Percentiles rank a stretch among this genome's conserved stretches.
phyloP scores from a whole-genome alignment of 2,329 filamentous ascomycete genomes.

The Fusarium sambucinum region DNA sequence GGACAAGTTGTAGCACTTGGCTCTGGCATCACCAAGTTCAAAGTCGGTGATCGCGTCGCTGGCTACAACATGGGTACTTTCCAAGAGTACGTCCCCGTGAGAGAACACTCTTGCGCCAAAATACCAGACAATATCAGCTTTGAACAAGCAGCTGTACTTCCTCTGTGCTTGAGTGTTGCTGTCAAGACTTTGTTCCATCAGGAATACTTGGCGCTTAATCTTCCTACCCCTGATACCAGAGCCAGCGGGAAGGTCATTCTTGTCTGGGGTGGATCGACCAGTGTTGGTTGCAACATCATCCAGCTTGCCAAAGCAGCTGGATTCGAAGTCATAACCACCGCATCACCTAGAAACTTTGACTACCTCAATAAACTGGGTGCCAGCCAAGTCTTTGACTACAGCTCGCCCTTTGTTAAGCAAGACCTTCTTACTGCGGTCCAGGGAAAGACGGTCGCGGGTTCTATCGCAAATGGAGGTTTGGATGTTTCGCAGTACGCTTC shows the following conservation, averaged over 20 bases:
- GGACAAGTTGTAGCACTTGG: conserved; percentile 11
- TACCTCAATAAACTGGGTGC: conserved; percentile 20
- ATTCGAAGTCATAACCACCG: conserved; percentile 15
- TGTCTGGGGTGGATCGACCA: conserved; percentile 24
- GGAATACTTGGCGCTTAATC: conserved; percentile 14
- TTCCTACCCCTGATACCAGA: background rate
- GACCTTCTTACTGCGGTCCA: background rate
- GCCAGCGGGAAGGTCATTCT: conserved; percentile 5
- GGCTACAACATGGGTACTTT: conserved; percentile 6
- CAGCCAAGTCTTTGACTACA: conserved; percentile 12
- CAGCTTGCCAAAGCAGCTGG: conserved; percentile 25
- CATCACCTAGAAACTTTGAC: conserved; percentile 21
- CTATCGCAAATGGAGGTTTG: conserved; percentile 17
- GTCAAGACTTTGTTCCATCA: conserved; percentile 23
- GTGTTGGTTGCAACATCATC: conserved; percentile 16
- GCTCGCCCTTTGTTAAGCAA: background rate
- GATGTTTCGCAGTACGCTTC: conserved; percentile 1
- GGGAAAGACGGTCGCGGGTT: conserved; percentile 6
- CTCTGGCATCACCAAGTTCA: background rate
- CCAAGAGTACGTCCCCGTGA: conserved; percentile 17
- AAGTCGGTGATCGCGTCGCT: conserved; percentile 7
- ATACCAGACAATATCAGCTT: background rate
- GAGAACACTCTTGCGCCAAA: conserved; percentile 1
- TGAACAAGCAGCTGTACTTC: conserved; percentile 5
- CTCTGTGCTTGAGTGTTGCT: conserved; percentile 16